Conservation (phyloP, 768 basidiomycete genomes). For the Clitopilus hobsonii region DNA sequence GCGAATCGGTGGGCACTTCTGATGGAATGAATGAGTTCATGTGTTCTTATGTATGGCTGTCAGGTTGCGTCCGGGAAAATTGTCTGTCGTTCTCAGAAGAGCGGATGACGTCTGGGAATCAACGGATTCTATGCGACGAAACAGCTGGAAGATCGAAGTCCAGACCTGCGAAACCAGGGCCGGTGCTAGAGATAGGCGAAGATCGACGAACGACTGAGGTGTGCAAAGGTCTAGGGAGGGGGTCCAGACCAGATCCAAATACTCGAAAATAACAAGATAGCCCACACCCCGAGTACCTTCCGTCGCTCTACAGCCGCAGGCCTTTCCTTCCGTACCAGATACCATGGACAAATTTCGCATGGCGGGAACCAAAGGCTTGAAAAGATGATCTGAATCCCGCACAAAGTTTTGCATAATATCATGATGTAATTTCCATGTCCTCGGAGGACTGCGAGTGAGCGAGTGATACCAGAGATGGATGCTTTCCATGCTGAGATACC, state of each 20-base stretch:
- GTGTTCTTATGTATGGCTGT: background rate
- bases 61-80: background rate
- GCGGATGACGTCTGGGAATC: background rate
- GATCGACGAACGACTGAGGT: background rate
- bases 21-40: background rate
- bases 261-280: no score
- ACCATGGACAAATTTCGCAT: background rate
- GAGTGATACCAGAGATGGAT: conserved; percentile 28
- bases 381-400: no score
- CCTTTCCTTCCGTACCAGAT: background rate
- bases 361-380: background rate
- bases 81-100: background rate
- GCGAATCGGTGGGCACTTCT: background rate
- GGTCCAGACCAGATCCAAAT: background rate
- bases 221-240: background rate
- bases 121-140: background rate
- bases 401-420: conserved; percentile 1
- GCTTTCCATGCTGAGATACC: conserved; percentile 60
- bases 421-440: conserved; percentile 16
- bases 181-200: background rate
- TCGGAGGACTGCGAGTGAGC: background rate
- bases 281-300: no score
- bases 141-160: background rate
- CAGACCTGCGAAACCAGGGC: no score
- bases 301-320: no score